Percentiles rank a stretch among this genome's conserved stretches.
These are phyloP conservation scores for Ormosia emarginata DNA, from an alignment of 306 rosid species.

Conservation along the genomic window DNA sequence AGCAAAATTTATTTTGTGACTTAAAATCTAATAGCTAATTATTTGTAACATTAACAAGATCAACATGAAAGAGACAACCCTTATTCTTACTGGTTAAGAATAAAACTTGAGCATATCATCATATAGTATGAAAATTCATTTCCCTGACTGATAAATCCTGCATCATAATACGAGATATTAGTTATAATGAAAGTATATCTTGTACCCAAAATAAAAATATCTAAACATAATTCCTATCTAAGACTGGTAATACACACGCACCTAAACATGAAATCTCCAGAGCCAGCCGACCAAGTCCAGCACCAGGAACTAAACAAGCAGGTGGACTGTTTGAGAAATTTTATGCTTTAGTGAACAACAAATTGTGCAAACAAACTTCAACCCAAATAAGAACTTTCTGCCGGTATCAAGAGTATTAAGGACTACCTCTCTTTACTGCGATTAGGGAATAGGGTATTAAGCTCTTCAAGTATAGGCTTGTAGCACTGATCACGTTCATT, in stretches of 20 bases:
- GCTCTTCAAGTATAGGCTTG: constrained; percentile 91
- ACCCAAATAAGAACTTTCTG: not conserved
- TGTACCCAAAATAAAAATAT: not conserved
- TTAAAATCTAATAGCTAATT: not conserved
- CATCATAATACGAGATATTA: constrained; percentile 27
- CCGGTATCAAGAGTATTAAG: not conserved
- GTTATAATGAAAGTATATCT: not conserved
- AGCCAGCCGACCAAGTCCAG: constrained; percentile 98
- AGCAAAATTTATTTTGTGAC: not conserved
- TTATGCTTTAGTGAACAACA: constrained; percentile 26
- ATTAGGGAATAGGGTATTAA: constrained; percentile 60
- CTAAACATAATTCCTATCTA: not conserved
- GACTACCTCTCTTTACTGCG: constrained; percentile 61
- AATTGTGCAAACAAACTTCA: constrained; percentile 21
- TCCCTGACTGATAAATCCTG: constrained; percentile 95
- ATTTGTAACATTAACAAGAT: constrained; percentile 11
- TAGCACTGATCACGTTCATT: constrained; percentile 96
- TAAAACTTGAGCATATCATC: constrained; percentile 99
- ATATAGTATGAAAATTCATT: constrained; percentile 98
- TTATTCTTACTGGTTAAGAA: constrained; percentile 83
- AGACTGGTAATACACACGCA: constrained; percentile 22
- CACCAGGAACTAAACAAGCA: constrained; percentile 98
- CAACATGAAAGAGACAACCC: not conserved
- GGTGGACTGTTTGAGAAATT: constrained; percentile 70
- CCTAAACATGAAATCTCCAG: constrained; percentile 90